Evolutionary conservation across 768 basidiomycete species (phyloP).

Genomic region (Lentinula raphanica): DNA sequence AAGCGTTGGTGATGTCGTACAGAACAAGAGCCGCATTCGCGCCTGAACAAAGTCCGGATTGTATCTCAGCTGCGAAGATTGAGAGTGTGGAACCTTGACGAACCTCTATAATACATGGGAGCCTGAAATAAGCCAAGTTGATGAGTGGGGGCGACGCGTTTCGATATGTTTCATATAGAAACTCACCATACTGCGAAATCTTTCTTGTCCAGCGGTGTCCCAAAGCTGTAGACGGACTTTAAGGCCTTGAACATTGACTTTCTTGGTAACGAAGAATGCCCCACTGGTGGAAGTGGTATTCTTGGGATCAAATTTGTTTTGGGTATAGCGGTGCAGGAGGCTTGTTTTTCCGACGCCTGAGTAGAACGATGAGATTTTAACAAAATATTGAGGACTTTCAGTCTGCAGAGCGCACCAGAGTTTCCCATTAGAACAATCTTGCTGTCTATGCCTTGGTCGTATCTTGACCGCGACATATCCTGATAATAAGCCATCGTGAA

Average conservation of each 20-base stretch:
- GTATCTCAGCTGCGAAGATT: too few species aligned
- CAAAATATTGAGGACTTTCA: too few species aligned
- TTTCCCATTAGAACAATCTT: conserved; percentile 97
- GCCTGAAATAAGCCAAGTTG: conserved; percentile 44
- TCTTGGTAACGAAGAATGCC: conserved; percentile 92
- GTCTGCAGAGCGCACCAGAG: too few species aligned
- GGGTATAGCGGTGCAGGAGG: conserved; percentile 84
- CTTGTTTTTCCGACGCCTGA: conserved; percentile 90
- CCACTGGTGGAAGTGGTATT: conserved; percentile 88
- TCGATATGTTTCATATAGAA: conserved; percentile 5
- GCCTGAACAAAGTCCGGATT: conserved; percentile 43
- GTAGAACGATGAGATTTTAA: too few species aligned
- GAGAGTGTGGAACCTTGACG: too few species aligned
- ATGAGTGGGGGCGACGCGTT: background rate
- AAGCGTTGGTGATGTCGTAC: conserved; percentile 90
- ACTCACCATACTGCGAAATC: conserved; percentile 78
- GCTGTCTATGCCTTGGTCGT: conserved; percentile 84
- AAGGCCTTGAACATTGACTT: conserved; percentile 77
- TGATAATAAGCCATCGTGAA: conserved; percentile 47
- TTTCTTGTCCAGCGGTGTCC: conserved; percentile 93
- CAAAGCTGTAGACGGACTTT: conserved; percentile 85
- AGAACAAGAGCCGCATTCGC: conserved; percentile 90
- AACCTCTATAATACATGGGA: conserved; percentile 90
- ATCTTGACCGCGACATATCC: conserved; percentile 55
- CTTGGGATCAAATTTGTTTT: conserved; percentile 85